These are phyloP conservation scores for Lyophyllum atratum DNA, from an alignment of 768 basidiomycete species.

Conservation along the genomic window DNA sequence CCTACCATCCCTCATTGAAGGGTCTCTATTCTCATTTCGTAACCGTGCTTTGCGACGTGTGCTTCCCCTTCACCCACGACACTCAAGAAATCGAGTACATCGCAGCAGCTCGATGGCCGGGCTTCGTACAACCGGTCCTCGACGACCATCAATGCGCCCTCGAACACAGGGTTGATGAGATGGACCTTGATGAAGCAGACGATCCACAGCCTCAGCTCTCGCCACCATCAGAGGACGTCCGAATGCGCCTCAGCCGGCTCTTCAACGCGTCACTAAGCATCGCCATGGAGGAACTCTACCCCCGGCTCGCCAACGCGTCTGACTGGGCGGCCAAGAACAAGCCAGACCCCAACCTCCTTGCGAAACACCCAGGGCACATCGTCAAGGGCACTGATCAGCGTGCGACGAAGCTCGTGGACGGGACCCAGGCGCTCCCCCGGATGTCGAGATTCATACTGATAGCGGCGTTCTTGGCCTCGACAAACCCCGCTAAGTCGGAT, in stretches of 20 bases:
- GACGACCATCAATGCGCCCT: conserved; percentile 39
- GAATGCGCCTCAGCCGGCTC: conserved; percentile 63
- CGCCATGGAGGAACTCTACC: conserved; percentile 69
- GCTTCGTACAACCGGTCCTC: conserved; percentile 70
- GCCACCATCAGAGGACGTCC: conserved; percentile 54
- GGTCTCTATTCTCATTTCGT: conserved; percentile 68
- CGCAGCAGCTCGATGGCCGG: conserved; percentile 79
- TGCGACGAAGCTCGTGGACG: conserved; percentile 8
- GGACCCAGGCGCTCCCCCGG: conserved; percentile 48
- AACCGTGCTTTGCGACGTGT: conserved; percentile 57
- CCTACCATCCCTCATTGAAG: conserved; percentile 57
- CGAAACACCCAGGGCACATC: conserved; percentile 24
- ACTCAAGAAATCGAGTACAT: conserved; percentile 74
- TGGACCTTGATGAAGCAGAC: conserved; percentile 24
- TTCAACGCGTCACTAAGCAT: conserved; percentile 64
- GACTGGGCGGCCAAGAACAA: conserved; percentile 62
- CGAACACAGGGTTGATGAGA: conserved; percentile 9
- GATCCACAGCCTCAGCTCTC: conserved; percentile 24
- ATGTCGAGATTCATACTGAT: conserved; percentile 42
- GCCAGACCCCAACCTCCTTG: conserved; percentile 43
- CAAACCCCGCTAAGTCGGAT: conserved; percentile 82
- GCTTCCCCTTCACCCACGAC: conserved; percentile 66
- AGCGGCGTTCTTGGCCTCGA: conserved; percentile 68
- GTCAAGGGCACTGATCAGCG: background rate
- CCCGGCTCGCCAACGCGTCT: conserved; percentile 62